Evolutionary conservation across 225 moss, liverwort and hornwort species (phyloP).

Genomic region (Bryum argenteum): DNA sequence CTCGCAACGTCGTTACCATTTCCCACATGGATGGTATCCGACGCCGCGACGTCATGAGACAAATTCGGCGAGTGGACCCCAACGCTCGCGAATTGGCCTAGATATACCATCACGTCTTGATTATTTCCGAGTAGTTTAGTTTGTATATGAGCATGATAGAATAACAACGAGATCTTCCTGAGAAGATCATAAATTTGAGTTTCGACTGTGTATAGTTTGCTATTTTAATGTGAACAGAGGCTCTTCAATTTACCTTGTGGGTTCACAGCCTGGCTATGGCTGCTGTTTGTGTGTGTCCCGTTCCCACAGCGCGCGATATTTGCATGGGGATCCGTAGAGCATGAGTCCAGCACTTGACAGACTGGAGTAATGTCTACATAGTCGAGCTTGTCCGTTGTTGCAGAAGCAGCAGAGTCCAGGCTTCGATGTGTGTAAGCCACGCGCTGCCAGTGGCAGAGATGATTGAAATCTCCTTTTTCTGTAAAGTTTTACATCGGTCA

Average conservation of each 20-base stretch:
- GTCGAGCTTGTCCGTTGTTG: conserved; percentile 20
- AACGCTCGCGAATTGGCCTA: conserved; percentile 37
- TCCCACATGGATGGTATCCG: conserved; percentile 34
- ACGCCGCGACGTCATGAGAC: conserved; percentile 31
- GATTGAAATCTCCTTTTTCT: background rate
- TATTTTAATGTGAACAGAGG: background rate
- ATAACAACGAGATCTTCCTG: conserved; percentile 9
- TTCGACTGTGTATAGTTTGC: no score
- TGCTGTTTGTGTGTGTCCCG: conserved; percentile 20
- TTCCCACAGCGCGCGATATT: background rate
- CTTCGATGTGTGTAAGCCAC: background rate
- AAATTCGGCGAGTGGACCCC: conserved; percentile 36
- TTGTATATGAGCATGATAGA: conserved; percentile 33
- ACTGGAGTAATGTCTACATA: conserved; percentile 20
- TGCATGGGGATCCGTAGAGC: conserved; percentile 25
- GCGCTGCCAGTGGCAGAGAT: conserved; percentile 5
- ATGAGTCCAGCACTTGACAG: conserved; percentile 34
- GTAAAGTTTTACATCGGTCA: background rate
- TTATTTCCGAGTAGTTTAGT: conserved; percentile 33
- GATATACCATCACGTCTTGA: background rate
- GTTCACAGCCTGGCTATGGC: conserved; percentile 25
- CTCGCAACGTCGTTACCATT: conserved; percentile 43
- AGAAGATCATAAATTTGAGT: background rate
- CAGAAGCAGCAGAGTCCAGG: background rate
- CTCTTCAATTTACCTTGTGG: background rate